phyloP scores from a whole-genome alignment of 345 rosid genomes.

The Populus alba region DNA sequence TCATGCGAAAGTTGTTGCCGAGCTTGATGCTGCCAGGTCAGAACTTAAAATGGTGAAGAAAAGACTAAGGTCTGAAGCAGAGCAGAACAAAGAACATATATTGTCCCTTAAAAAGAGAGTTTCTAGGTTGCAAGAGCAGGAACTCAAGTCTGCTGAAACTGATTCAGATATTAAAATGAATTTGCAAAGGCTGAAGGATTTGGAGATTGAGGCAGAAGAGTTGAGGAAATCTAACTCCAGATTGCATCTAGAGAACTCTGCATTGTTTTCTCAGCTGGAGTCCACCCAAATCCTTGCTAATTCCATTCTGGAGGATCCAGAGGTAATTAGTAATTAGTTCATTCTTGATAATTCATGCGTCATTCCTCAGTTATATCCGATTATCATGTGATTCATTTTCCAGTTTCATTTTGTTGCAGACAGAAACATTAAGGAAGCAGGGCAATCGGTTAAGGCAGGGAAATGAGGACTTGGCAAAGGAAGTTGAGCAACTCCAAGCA shows the following conservation, averaged over 20 bases:
- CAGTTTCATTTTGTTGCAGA: conserved; percentile 35
- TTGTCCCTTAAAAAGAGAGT: conserved; percentile 62
- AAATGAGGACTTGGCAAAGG: conserved; percentile 50
- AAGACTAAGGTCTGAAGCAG: conserved; percentile 64
- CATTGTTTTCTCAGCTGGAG: conserved; percentile 52
- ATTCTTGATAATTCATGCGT: not conserved
- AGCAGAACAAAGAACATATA: conserved; percentile 68
- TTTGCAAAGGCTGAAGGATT: conserved; percentile 51
- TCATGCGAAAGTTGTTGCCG: conserved; percentile 45
- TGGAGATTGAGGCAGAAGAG: conserved; percentile 66
- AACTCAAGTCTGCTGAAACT: conserved; percentile 30
- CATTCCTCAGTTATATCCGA: not conserved
- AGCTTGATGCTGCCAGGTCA: conserved; percentile 58
- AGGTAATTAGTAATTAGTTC: conserved; percentile 45
- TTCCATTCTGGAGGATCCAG: conserved; percentile 58
- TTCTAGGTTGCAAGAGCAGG: conserved; percentile 56
- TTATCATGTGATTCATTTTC: conserved; percentile 6
- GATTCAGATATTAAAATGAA: conserved; percentile 35
- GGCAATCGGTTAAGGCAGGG: conserved; percentile 42
- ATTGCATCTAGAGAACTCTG: conserved; percentile 60
- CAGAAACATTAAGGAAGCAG: conserved; percentile 48
- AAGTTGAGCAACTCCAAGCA: conserved; percentile 63
- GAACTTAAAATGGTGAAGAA: conserved; percentile 58
- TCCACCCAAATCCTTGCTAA: conserved; percentile 54
- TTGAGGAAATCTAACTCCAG: conserved; percentile 52